Evolutionary conservation across 768 basidiomycete species (phyloP), one percentile per base, ranked within the genome.

Genomic region (Sarcodon aspratus): DNA sequence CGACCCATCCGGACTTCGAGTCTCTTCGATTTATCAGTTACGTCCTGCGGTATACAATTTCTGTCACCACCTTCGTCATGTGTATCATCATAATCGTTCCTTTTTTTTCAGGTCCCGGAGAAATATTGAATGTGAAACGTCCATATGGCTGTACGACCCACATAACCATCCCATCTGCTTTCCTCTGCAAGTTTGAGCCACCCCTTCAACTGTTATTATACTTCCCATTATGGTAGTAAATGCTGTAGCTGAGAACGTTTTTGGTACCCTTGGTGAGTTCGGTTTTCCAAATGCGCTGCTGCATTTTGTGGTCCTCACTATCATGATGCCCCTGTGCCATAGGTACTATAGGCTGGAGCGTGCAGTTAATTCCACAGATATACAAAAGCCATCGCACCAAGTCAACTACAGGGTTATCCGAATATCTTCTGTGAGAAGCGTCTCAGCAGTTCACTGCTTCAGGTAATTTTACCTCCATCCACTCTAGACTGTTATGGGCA

Each of bases 351-450:
- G 77, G 75, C 51, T 85, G 83, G 84, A 76, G 75, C 4, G 66
- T 71, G 11, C 83, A 84, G 54, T 59, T 87, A 11, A 60, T 86
- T 33, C 85, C 85, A 6, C 84, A 87, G 54, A 69, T 85, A 18
- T 75, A 78, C 76, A 87, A 90, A 62, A 83, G 75, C 53, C 82
- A 76, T 67, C 69, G 76, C 34, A 67, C 69, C 15, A 82, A 87
- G 57, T 77, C 75, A 17, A 85, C 82, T 0, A 69, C 75, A 27
- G 87, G 88, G 0, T 67, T 90, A 9, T 87, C 43, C 3, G 51
- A 56, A 36, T 49, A 33, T 34, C 46, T 56, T 6, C 36, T 56
- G 55, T 56, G 46, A 49, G 68, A 67, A 17, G 34, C 21, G 21
- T 35, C 36, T 35, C 11, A 8, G 5, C 11, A 10, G 13, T 2